Evolutionary conservation across 2,329 filamentous ascomycete species (phyloP), one percentile per base, ranked within the genome.

Genomic region (Endothia cerciana): DNA sequence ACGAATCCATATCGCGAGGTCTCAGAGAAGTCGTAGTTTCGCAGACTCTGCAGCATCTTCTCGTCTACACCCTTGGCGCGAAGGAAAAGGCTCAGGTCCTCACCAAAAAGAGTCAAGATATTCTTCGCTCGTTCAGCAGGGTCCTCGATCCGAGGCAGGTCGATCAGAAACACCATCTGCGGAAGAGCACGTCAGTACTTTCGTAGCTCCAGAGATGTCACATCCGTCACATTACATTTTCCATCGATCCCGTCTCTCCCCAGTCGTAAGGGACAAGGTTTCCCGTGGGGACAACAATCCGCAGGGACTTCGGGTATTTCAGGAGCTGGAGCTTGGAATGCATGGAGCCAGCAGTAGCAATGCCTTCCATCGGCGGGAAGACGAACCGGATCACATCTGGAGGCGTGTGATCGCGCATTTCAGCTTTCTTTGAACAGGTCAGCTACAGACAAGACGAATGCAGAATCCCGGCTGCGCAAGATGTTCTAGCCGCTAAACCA

Each of bases 321-420:
- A 98, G 83, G 1, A 98, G 78, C 85, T 97, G 94, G 53, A 98
- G 82, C 75, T 99, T 98, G 60, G 93, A 97, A 77, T 98, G 95
- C 93, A 98, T 97, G 72, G 85, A 89, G 30, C 89, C 90, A 6
- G 86, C 81, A 1, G 87, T 86, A 6, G 49, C 51, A 51, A 61
- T 43, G 56, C 41, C 53, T 49, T 87, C 82, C 91, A 97, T 94
- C 2, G 85, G 85, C 19, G 94, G 94, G 73, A 98, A 97, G 74
- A 92, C 93, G 64, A 89, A 89, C 25, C 86, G 86, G 64, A 96
- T 82, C 45, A 77, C 71, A 60, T 84, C 79, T n/a, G 72, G 69
- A 22, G 85, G 85, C 11, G 80, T 81, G 66, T 84, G 85, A 36
- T 73, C 76, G 40, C 75, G 77, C 75, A 86, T 85, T 30, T 78